A percentile compares a stretch with the other conserved stretches of the same genome.
Conservation (phyloP, 345 rosid genomes). For the Camelina sativa region DNA sequence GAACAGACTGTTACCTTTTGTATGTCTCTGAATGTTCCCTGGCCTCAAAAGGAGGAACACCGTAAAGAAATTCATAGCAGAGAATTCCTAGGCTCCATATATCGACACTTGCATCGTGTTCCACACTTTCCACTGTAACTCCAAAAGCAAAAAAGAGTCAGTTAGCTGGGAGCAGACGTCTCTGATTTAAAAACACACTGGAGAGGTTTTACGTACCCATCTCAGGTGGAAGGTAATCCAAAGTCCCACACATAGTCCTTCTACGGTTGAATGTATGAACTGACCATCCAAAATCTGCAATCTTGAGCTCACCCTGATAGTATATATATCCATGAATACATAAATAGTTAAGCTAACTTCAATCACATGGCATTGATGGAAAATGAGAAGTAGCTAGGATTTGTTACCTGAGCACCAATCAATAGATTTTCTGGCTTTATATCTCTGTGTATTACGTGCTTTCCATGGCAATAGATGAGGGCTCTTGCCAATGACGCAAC, state of each 20-base stretch:
- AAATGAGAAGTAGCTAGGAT: not conserved
- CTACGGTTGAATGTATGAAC: slow-evolving; percentile 96
- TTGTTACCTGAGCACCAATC: slow-evolving; percentile 76
- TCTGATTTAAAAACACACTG: not conserved
- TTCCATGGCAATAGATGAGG: slow-evolving; percentile 96
- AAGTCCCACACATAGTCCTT: slow-evolving; percentile 94
- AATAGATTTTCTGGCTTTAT: slow-evolving; percentile 95
- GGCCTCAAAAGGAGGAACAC: slow-evolving; percentile 93
- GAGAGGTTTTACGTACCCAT: slow-evolving; percentile 61
- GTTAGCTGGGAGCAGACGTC: not conserved
- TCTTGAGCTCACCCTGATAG: slow-evolving; percentile 92
- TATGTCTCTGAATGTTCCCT: slow-evolving; percentile 93
- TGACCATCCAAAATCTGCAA: slow-evolving; percentile 99
- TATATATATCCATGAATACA: slow-evolving; percentile 5
- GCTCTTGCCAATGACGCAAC: slow-evolving; percentile 98
- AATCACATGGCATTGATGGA: not conserved
- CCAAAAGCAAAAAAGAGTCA: not conserved
- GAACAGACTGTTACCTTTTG: slow-evolving; percentile 56
- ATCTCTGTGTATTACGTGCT: slow-evolving; percentile 96
- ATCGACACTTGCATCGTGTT: slow-evolving; percentile 95
- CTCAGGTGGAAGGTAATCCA: slow-evolving; percentile 98
- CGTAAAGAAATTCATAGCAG: slow-evolving; percentile 89
- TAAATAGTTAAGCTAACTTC: not conserved
- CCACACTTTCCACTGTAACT: slow-evolving; percentile 80
- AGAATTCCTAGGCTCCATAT: slow-evolving; percentile 98